Evolutionary conservation across 257 asterid genomes (phyloP).

Genomic region (Vinca minor): DNA sequence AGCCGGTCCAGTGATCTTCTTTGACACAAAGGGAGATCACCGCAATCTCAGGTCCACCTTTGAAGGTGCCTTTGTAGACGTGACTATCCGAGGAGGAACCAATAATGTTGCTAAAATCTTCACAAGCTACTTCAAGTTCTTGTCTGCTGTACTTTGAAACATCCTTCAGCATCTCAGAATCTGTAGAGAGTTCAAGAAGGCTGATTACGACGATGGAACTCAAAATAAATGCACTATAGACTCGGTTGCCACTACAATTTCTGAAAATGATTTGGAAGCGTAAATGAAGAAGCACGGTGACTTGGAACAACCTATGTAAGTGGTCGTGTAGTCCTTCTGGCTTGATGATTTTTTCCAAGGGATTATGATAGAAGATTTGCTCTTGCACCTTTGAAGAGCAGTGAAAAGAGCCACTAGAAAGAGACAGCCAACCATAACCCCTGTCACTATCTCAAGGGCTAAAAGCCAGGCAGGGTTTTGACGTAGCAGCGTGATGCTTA

Average conservation of each 20-base stretch:
- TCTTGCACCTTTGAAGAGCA: slow-evolving; percentile 53
- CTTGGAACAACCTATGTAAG: slow-evolving; percentile 56
- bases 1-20: slow-evolving; percentile 85
- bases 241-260: background rate
- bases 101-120: slow-evolving; percentile 96
- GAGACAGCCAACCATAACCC: slow-evolving; percentile 58
- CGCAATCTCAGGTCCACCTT: slow-evolving; percentile 82
- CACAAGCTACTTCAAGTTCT: slow-evolving; percentile 94
- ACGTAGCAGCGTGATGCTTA: slow-evolving; percentile 34
- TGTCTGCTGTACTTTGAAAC: slow-evolving; percentile 59
- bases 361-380: slow-evolving; percentile 54
- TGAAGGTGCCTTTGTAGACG: slow-evolving; percentile 76
- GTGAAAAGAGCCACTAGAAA: slow-evolving; percentile 52
- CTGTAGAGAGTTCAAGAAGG: slow-evolving; percentile 26
- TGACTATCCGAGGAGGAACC: slow-evolving; percentile 76
- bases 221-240: background rate
- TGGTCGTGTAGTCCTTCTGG: slow-evolving; percentile 47
- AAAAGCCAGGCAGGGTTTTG: slow-evolving; percentile 82
- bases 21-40: slow-evolving; percentile 71
- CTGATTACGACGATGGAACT: background rate
- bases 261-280: background rate
- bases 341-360: slow-evolving; percentile 91
- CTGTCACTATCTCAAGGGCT: slow-evolving; percentile 67
- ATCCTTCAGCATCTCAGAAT: slow-evolving; percentile 62
- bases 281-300: background rate